These are phyloP conservation scores for Camellia japonica DNA, from an alignment of 148 eudicot genomes.

Conservation along the genomic window DNA sequence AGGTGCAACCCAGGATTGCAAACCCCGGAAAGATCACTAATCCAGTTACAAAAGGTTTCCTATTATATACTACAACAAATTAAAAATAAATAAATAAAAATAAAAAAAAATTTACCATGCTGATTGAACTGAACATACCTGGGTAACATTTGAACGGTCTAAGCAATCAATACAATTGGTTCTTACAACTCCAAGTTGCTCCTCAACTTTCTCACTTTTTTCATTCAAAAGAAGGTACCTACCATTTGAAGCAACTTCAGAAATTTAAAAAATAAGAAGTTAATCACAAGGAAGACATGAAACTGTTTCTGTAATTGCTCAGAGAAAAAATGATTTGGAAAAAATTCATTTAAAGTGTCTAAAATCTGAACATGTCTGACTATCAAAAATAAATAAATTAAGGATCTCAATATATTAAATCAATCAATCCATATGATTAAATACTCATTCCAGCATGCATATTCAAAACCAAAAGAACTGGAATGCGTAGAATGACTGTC, in stretches of 20 bases:
- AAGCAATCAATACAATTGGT: constrained; percentile 97
- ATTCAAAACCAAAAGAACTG: no score
- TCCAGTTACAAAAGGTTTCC: constrained; percentile 4
- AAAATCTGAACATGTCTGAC: background rate
- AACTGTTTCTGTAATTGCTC: background rate
- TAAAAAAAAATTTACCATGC: background rate
- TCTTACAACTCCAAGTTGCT: constrained; percentile 82
- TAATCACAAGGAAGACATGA: background rate
- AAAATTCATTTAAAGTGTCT: background rate
- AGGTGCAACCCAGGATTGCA: no score
- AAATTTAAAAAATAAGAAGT: constrained; percentile 6
- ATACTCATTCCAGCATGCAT: no score
- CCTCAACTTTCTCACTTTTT: constrained; percentile 78
- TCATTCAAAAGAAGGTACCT: constrained; percentile 90
- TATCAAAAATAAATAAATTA: background rate
- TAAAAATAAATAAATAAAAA: background rate
- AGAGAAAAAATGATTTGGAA: background rate
- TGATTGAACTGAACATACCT: constrained; percentile 41
- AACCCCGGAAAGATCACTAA: background rate
- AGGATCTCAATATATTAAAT: background rate
- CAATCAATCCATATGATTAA: background rate
- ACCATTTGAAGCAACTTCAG: constrained; percentile 15
- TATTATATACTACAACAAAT: background rate
- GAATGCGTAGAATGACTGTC: background rate
- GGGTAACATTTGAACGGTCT: constrained; percentile 98